These are phyloP conservation scores for Apiospora arundinis DNA, from an alignment of 2,329 filamentous ascomycete genomes.

Conservation along the genomic window DNA sequence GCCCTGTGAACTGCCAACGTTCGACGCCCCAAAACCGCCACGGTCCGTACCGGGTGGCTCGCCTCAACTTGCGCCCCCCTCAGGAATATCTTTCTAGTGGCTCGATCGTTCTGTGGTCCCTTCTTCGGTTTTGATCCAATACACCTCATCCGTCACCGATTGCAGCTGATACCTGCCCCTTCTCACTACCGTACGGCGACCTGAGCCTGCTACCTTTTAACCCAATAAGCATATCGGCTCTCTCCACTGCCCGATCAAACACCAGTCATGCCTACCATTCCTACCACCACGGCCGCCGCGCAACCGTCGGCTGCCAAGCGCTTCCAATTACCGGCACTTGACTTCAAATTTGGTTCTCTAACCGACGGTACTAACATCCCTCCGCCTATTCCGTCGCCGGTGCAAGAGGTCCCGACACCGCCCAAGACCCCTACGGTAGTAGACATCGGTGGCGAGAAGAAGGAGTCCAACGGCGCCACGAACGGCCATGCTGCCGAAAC, in stretches of 20 bases:
- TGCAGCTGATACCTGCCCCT: background rate
- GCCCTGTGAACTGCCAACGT: slow-evolving; percentile 11
- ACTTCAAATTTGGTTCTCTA: slow-evolving; percentile 64
- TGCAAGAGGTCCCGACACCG: slow-evolving; percentile 53
- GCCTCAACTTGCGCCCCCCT: slow-evolving; percentile 10
- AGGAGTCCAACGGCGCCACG: slow-evolving; percentile 36
- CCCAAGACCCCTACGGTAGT: slow-evolving; percentile 41
- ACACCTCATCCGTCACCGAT: background rate
- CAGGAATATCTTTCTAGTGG: slow-evolving; percentile 17
- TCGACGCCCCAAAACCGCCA: slow-evolving; percentile 16
- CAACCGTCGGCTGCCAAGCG: slow-evolving; percentile 33
- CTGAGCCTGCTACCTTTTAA: background rate
- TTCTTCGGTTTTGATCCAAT: background rate
- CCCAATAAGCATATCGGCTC: background rate
- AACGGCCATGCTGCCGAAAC: slow-evolving; percentile 48
- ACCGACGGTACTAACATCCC: slow-evolving; percentile 68
- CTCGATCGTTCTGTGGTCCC: slow-evolving; percentile 3
- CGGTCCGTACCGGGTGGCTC: background rate
- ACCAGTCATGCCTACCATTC: background rate
- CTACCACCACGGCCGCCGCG: slow-evolving; percentile 14
- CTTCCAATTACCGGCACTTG: slow-evolving; percentile 64
- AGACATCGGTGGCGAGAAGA: slow-evolving; percentile 31
- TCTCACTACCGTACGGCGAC: background rate
- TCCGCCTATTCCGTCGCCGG: slow-evolving; percentile 61
- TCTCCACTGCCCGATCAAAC: background rate